phyloP scores from a whole-genome alignment of 2,329 filamentous ascomycete species.

The Leptographium radiaticola region DNA sequence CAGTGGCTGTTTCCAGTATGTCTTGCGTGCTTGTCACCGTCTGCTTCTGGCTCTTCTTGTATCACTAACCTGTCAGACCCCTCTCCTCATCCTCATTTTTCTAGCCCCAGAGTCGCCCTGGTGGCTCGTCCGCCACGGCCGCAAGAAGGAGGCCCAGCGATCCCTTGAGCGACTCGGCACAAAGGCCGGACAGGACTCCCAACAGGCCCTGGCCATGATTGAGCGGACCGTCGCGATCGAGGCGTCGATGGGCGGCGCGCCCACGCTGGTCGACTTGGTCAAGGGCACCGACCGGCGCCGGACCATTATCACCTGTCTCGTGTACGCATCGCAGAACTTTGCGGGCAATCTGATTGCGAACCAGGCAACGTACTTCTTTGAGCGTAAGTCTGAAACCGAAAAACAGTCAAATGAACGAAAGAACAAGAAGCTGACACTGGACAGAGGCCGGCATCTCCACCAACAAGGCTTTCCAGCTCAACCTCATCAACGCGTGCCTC shows the following conservation, averaged over 20 bases:
- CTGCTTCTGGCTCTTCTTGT: not conserved
- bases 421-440: not conserved
- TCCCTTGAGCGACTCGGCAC: conserved; percentile 36
- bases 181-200: conserved; percentile 18
- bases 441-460: conserved; percentile 45
- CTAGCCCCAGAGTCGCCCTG: conserved; percentile 40
- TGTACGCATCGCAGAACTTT: conserved; percentile 48
- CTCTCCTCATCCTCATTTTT: conserved; percentile 34
- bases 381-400: conserved; percentile 21
- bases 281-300: conserved; percentile 41
- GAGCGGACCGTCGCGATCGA: conserved; percentile 43
- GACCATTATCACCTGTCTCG: conserved; percentile 40
- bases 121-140: conserved; percentile 42
- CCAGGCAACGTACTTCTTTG: conserved; percentile 49
- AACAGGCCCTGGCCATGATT: conserved; percentile 39
- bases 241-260: conserved; percentile 27
- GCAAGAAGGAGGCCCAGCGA: conserved; percentile 28
- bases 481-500: conserved; percentile 51
- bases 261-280: conserved; percentile 36
- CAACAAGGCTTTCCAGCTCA: conserved; percentile 45
- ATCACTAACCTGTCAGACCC: conserved; percentile 10
- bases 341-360: conserved; percentile 51
- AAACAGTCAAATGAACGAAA: no score
- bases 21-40: not conserved
- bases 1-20: conserved; percentile 45